Evolutionary conservation across 805 yeast species (phyloP).

Genomic region (Metschnikowia continentalis): DNA sequence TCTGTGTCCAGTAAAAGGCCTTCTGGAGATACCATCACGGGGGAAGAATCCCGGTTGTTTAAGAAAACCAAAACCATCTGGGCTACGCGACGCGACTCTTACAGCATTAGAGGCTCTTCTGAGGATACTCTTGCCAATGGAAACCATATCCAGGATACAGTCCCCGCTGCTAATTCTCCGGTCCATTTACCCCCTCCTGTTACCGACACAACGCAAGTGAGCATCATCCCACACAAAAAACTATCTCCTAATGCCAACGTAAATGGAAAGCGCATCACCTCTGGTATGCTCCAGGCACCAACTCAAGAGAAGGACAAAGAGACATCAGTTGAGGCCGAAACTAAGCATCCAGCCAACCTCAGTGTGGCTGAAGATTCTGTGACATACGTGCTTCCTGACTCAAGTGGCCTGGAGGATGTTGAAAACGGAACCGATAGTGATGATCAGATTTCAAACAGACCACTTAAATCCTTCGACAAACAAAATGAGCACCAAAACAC

Average conservation of each 20-base stretch:
- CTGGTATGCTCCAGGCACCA: conserved; percentile 40
- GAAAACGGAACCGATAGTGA: conserved; percentile 13
- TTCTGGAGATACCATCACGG: neutral
- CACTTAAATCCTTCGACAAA: neutral
- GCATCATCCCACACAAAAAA: conserved; percentile 30
- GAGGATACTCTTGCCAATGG: neutral
- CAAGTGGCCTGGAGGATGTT: conserved; percentile 7
- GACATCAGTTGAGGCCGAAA: neutral
- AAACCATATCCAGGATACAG: neutral
- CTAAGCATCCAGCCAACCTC: neutral
- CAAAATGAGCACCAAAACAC: neutral
- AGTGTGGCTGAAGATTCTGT: neutral
- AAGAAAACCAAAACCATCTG: conserved; percentile 16
- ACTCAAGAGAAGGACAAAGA: neutral
- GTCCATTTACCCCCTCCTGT: conserved; percentile 37
- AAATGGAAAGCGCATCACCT: conserved; percentile 29
- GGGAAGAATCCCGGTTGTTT: conserved; percentile 3
- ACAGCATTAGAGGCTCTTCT: conserved; percentile 3
- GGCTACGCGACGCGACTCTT: conserved; percentile 8
- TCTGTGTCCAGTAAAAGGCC: conserved; percentile 5
- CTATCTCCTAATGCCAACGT: conserved; percentile 12
- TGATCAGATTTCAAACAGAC: conserved; percentile 7
- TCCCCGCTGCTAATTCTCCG: conserved; percentile 8
- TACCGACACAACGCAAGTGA: neutral
- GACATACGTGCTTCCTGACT: neutral